Conservation (phyloP, 2,329 filamentous ascomycete species). For the Sporothrix euskadiensis region DNA sequence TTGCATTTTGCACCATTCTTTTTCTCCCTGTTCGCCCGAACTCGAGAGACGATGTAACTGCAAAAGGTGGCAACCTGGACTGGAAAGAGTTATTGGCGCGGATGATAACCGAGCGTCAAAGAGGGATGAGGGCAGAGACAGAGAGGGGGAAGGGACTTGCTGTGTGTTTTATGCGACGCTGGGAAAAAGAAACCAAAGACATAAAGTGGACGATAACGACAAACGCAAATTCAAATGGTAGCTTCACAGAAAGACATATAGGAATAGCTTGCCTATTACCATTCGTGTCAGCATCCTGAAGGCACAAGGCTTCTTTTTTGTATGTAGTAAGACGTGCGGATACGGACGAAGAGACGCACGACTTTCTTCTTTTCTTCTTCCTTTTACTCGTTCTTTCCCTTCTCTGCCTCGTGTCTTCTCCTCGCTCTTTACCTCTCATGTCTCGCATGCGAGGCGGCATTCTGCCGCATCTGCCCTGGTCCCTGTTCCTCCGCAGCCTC, state of each 20-base stretch:
- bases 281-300: not conserved
- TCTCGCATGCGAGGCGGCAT: not conserved
- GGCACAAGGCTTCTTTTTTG: not conserved
- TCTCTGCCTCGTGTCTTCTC: not conserved
- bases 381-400: too few species aligned
- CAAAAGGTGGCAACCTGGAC: conserved; percentile 1
- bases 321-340: not conserved
- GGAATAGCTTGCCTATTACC: not conserved
- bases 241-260: not conserved
- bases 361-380: not conserved
- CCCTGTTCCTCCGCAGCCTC: conserved; percentile 8
- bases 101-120: conserved; percentile 2
- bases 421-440: not conserved
- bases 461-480: not conserved
- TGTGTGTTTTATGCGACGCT: not conserved
- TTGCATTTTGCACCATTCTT: not conserved
- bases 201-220: not conserved
- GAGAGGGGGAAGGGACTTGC: not conserved
- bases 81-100: conserved; percentile 2
- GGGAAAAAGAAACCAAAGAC: not conserved
- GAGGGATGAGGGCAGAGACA: not conserved
- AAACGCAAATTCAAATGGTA: not conserved
- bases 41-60: conserved; percentile 16
- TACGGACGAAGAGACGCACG: not conserved
- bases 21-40: conserved; percentile 13